phyloP scores from a whole-genome alignment of 2,329 filamentous ascomycete species.

The Plenodomus tracheiphilus region DNA sequence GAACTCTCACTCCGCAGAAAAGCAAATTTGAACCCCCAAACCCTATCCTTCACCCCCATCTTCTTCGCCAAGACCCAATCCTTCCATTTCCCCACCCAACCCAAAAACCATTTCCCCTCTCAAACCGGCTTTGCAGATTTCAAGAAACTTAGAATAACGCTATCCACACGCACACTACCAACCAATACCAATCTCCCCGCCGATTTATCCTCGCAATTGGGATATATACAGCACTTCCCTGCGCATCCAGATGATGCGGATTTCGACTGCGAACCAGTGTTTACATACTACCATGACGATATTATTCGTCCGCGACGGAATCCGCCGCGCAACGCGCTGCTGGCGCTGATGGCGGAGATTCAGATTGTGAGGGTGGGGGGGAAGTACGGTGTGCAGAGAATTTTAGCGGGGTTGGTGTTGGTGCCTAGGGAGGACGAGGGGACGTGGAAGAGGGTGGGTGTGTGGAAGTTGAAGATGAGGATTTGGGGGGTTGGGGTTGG shows the following conservation, averaged over 20 bases:
- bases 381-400: constrained; percentile 3
- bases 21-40: neutral
- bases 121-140: constrained; percentile 1
- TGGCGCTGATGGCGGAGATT: constrained; percentile 3
- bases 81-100: neutral
- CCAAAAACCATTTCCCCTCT: neutral
- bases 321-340: neutral
- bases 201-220: neutral
- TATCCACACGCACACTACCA: neutral
- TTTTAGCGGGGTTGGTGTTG: constrained; percentile 4
- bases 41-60: constrained; percentile 2
- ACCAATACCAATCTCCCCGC: neutral
- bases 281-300: constrained; percentile 7
- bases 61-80: neutral
- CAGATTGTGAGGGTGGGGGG: constrained; percentile 6
- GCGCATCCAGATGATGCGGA: neutral
- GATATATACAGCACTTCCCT: neutral
- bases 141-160: neutral
- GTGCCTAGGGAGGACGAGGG: neutral
- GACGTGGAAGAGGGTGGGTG: constrained; percentile 7
- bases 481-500: neutral
- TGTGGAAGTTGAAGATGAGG: constrained; percentile 6
- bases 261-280: neutral
- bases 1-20: neutral
- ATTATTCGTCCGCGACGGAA: neutral